Evolutionary conservation across 352 stramenopile genomes (phyloP), one percentile per base, ranked within the genome.

Genomic region (Phytophthora constricta): DNA sequence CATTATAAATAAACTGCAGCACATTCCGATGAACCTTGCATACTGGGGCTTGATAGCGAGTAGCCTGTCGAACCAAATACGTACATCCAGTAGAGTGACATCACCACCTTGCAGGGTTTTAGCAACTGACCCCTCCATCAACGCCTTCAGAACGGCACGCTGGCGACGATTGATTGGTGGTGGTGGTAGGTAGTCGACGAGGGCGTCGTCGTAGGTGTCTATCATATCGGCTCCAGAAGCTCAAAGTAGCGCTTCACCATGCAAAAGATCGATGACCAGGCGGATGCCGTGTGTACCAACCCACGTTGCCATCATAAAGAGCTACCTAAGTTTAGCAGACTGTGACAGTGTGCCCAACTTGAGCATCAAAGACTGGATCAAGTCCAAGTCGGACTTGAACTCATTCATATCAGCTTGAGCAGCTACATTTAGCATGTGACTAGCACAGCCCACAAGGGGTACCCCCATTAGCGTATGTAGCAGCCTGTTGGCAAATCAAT

Each of bases 11-110:
- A n/a, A n/a, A n/a, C n/a, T n/a, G n/a, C n/a, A n/a, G n/a, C n/a
- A n/a, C n/a, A n/a, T n/a, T n/a, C n/a, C n/a, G n/a, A n/a, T n/a
- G n/a, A n/a, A n/a, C n/a, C n/a, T n/a, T n/a, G n/a, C n/a, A n/a
- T n/a, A n/a, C n/a, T n/a, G n/a, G n/a, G n/a, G n/a, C n/a, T n/a
- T n/a, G n/a, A 37, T 37, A 14, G 43, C 7, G 43, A 50, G n/a
- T 17, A 50, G 43, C 19, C 43, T n/a, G 4, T 50, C 43, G 20
- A 50, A 50, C 1, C 43, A 50, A 7, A 31, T n/a, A 7, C 43
- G 43, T 14, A 17, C 43, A 50, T 50, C 43, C 43, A 50, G 43
- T n/a, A 50, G 22, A n/a, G n/a, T 50, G 20, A 50, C 43, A 2
- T 50, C 20, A 17, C 13, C 19, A 17, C 1, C 43, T 28, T 50